Conservation (phyloP, 805 yeast genomes). For the Lipomyces chichibuensis region DNA sequence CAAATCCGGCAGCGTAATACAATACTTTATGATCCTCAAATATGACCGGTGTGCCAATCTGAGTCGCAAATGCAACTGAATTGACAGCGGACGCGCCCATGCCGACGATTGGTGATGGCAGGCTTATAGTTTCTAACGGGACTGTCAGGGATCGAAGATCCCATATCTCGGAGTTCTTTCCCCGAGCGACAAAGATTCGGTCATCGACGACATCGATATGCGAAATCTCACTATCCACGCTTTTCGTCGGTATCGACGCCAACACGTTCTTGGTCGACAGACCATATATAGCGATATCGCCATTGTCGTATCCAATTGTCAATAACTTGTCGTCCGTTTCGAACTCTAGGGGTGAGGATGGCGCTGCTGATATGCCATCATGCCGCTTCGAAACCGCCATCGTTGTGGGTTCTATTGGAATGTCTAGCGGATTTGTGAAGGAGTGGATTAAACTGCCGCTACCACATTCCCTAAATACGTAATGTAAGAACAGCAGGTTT, state of each 20-base stretch:
- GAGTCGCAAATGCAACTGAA: conserved; percentile 7
- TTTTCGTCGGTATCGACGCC: background rate
- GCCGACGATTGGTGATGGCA: conserved; percentile 8
- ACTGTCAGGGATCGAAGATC: conserved; percentile 18
- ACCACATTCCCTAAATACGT: conserved; percentile 48
- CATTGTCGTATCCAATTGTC: conserved; percentile 47
- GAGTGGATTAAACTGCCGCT: conserved; percentile 52
- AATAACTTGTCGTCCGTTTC: conserved; percentile 51
- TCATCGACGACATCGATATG: conserved; percentile 6
- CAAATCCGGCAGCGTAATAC: conserved; percentile 11
- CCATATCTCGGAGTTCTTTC: conserved; percentile 20
- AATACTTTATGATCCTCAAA: background rate
- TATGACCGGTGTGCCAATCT: conserved; percentile 2
- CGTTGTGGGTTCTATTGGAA: conserved; percentile 8
- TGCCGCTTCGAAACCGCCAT: conserved; percentile 38
- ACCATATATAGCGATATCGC: conserved; percentile 26
- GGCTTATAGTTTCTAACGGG: conserved; percentile 9
- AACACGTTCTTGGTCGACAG: conserved; percentile 17
- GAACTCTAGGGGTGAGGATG: conserved; percentile 47
- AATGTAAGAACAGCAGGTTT: background rate
- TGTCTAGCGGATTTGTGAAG: conserved; percentile 39
- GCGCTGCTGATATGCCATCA: conserved; percentile 37
- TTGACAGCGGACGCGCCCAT: background rate
- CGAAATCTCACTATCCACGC: conserved; percentile 1
- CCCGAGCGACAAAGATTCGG: conserved; percentile 16